Evolutionary conservation across 192 early-diverging fungal genomes (phyloP), one percentile per base, ranked within the genome.

Genomic region (Coemansia sp.): DNA sequence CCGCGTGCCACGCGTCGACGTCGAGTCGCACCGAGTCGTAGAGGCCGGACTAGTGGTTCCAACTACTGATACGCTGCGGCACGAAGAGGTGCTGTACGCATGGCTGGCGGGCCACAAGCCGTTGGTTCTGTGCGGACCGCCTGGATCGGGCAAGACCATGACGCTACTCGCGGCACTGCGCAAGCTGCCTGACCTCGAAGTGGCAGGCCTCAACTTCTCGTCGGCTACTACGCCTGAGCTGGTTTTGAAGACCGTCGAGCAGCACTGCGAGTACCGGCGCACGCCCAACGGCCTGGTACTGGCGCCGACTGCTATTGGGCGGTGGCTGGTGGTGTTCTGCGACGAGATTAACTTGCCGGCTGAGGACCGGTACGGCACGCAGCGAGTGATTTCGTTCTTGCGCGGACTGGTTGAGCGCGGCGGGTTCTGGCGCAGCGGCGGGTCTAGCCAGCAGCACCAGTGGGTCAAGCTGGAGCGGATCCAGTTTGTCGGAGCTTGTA

Each of bases 61-160:
- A 19, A 99, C 98, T 2, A 86, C 97, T 0, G 98, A 99, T 70
- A 99, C 98, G 55, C 86, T 99, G 36, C 90, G 97, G 13, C 97
- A 98, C 72, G 98, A 99, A 84, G 93, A 93, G 65, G 89, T 98
- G 10, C 81, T 99, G 20, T 93, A 94, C 74, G 94, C 94, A 5
- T 98, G 94, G 94, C 84, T 99, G 51, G 90, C 94, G 1, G 97
- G 97, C 72, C 97, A 94, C 75, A 93, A 91, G 68, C 96, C 98
- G 9, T 73, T 99, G 36, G 86, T 99, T 39, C 86, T 99, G 32
- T 99, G 98, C 77, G 98, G 98, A 51, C 97, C 98, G 65, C 98
- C 98, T 7, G 98, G 98, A 32, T 96, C 94, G 27, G 97, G 97
- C 73, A 99, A 99, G 86, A 99, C 96, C 39, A 99, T 99, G 98